Percentiles rank a stretch among this genome's conserved stretches.
phyloP scores from a whole-genome alignment of 2,329 filamentous ascomycete genomes.

The Paracorniculantispora psalliotae region DNA sequence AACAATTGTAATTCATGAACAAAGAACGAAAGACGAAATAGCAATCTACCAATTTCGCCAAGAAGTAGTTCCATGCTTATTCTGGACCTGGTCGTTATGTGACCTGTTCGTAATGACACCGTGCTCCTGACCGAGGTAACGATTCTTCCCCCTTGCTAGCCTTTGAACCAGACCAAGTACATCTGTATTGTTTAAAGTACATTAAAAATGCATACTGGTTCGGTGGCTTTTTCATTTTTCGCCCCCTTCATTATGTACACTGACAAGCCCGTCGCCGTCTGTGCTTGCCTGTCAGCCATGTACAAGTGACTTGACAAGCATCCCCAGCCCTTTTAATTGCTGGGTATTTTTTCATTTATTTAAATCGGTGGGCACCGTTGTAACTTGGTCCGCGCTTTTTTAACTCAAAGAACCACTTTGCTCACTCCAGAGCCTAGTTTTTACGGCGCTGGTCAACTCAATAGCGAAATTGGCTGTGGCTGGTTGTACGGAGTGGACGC shows the following conservation, averaged over 20 bases:
- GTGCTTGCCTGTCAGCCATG: too few species aligned
- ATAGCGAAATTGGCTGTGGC: not conserved
- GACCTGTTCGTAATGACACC: not conserved
- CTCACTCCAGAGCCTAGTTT: not conserved
- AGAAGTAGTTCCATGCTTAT: not conserved
- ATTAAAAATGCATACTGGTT: too few species aligned
- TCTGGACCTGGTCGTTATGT: not conserved
- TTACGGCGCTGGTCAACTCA: too few species aligned
- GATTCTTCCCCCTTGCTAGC: not conserved
- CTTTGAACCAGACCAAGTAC: not conserved
- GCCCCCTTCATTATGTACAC: not conserved
- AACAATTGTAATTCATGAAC: too few species aligned
- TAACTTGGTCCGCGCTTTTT: not conserved
- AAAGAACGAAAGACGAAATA: too few species aligned
- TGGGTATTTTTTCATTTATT: too few species aligned
- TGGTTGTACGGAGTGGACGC: not conserved
- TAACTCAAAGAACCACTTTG: not conserved
- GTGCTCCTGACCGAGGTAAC: not conserved
- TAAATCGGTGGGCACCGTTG: too few species aligned
- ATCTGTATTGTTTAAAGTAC: too few species aligned
- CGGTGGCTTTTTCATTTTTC: too few species aligned
- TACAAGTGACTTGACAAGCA: not conserved
- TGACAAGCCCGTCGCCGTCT: not conserved
- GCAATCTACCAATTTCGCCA: too few species aligned
- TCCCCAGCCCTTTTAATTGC: not conserved